Evolutionary conservation across 192 early-diverging fungal species (phyloP), one percentile per base, ranked within the genome.

Genomic region (Mortierella hygrophila): DNA sequence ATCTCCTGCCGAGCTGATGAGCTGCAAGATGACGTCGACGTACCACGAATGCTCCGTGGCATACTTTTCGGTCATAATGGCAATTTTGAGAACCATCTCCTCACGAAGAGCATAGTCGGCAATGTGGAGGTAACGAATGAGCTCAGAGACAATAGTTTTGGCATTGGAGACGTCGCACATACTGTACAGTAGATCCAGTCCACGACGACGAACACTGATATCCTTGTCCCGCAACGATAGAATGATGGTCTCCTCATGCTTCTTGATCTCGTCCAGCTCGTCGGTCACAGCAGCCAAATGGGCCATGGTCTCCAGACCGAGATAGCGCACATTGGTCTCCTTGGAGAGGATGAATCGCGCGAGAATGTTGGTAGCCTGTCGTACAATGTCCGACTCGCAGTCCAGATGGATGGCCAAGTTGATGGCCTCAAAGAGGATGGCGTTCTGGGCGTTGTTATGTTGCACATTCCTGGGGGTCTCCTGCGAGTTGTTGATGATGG

Each of bases 11-110:
- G 96, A 91, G n/a, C 95, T 95, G 68, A 99, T 96, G 70, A 99
- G 91, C 83, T 98, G 97, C 77, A 99, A 91, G 81, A 99, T 98
- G 46, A 99, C 97, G 80, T 99, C 98, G 1, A 99, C 96, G 88
- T 99, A 99, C 99, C 99, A 99, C 70, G 96, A 95, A 83, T 98
- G 98, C 84, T 98, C 98, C 9, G 97, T 97, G 6, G 98, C 97
- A 82, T 95, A 99, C 89, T 98, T 99, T 85, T 99, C 99, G 0
- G 98, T 95, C 84, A 99, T 90, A 82, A 99, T 99, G 57, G 99
- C 99, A 82, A 99, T 97, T 86, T 99, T 99, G 44, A 99, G 92
- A 7, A 98, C 99, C 95, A 99, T 96, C 88, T 99, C 98, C 90
- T 99, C 98, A 29, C 97, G 93, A 82, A 99, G 92, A 20, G 95